phyloP scores from a whole-genome alignment of 1,284 basidiomycete species.

The Cerrena zonata region DNA sequence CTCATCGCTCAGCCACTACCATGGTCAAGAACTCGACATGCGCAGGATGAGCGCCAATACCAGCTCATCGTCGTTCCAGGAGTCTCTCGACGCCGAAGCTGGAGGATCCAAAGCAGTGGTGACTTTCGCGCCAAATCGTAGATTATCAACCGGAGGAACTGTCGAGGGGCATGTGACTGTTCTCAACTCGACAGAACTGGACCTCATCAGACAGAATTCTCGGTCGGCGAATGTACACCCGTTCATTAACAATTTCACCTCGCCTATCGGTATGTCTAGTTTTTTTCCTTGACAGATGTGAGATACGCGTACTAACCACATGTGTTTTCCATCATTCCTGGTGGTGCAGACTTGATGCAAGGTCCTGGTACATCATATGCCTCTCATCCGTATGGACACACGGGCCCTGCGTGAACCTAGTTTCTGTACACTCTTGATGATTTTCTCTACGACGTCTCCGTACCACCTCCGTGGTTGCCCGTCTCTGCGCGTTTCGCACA shows the following conservation, averaged over 20 bases:
- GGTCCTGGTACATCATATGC: neutral
- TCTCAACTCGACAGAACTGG: slow-evolving; percentile 18
- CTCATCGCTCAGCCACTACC: neutral
- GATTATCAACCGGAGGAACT: slow-evolving; percentile 18
- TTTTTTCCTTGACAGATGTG: neutral
- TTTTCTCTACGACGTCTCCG: too few species aligned
- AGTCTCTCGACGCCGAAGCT: neutral
- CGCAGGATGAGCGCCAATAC: neutral
- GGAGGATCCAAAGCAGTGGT: slow-evolving; percentile 6
- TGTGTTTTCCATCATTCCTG: neutral
- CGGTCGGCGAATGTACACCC: slow-evolving; percentile 20
- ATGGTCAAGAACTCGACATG: slow-evolving; percentile 1
- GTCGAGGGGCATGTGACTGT: slow-evolving; percentile 20
- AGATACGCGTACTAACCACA: neutral
- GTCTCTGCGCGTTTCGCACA: too few species aligned
- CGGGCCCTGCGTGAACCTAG: too few species aligned
- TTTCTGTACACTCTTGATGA: too few species aligned
- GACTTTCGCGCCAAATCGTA: slow-evolving; percentile 24
- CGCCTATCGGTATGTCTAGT: slow-evolving; percentile 23
- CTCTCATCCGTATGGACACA: neutral
- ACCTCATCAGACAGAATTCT: slow-evolving; percentile 19
- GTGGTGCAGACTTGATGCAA: neutral
- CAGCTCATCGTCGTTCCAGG: neutral
- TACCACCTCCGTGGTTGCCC: too few species aligned
- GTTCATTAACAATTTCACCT: slow-evolving; percentile 27